A percentile compares a stretch with the other conserved stretches of the same genome.
Evolutionary conservation across 495 filamentous ascomycete genomes (phyloP).

Genomic region (Aspergillus bridgeri): DNA sequence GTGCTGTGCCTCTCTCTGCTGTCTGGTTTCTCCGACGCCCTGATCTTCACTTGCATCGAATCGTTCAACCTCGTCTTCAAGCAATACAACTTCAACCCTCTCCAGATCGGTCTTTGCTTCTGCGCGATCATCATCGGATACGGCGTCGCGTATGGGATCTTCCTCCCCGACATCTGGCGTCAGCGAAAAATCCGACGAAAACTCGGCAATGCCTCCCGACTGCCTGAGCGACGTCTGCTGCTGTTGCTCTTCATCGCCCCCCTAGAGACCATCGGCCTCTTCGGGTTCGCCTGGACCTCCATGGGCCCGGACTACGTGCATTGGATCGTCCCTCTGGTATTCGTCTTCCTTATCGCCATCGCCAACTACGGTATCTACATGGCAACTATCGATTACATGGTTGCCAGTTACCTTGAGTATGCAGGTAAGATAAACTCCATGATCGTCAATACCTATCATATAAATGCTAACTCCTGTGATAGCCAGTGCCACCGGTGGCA

Average conservation of each 20-base stretch:
- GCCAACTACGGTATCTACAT: constrained; percentile 73
- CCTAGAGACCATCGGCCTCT: constrained; percentile 62
- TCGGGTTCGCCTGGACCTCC: constrained; percentile 66
- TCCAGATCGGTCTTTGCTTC: constrained; percentile 59
- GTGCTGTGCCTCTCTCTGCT: constrained; percentile 69
- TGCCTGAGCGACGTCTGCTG: constrained; percentile 56
- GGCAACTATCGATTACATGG: constrained; percentile 84
- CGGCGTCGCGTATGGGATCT: constrained; percentile 58
- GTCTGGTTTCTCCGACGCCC: constrained; percentile 73
- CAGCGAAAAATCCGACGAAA: constrained; percentile 45
- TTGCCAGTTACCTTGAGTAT: constrained; percentile 74
- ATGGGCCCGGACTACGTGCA: constrained; percentile 57
- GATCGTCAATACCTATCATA: too few species aligned
- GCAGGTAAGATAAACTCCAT: too few species aligned
- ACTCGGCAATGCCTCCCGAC: constrained; percentile 47
- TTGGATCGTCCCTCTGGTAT: constrained; percentile 61
- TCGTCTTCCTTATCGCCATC: constrained; percentile 59
- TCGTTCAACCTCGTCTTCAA: constrained; percentile 61
- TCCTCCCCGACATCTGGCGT: constrained; percentile 59
- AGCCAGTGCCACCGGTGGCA: constrained; percentile 76
- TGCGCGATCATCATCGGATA: constrained; percentile 64
- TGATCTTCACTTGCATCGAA: constrained; percentile 78
- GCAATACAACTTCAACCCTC: constrained; percentile 58
- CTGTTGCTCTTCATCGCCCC: constrained; percentile 60
- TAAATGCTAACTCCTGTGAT: too few species aligned